Evolutionary conservation across 495 filamentous ascomycete species (phyloP).

Genomic region (Tuber calosporum): DNA sequence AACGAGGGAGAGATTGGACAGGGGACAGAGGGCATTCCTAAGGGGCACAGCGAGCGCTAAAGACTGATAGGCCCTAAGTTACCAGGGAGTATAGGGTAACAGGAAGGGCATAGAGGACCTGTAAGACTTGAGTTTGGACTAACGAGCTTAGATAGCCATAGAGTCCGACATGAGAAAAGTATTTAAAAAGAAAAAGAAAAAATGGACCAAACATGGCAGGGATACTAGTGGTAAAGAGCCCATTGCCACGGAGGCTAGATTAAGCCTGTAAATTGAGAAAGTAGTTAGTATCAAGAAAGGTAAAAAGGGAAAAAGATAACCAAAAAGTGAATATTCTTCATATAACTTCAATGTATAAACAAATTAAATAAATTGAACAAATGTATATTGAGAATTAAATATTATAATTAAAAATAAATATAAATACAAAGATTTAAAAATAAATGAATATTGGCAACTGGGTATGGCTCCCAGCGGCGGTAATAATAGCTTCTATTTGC

Average conservation of each 20-base stretch:
- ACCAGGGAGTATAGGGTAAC: too few relatives aligned
- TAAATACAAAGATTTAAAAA: background rate
- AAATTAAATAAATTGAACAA: background rate
- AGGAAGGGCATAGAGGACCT: too few relatives aligned
- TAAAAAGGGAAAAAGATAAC: background rate
- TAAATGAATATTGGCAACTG: background rate
- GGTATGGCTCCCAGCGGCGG: conserved; percentile 12
- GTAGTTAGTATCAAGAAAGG: background rate
- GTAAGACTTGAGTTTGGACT: too few relatives aligned
- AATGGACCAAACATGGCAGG: background rate
- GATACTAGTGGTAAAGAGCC: background rate
- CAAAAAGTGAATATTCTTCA: background rate
- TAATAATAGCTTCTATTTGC: conserved; percentile 11
- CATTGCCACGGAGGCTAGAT: background rate
- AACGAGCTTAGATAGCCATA: too few relatives aligned
- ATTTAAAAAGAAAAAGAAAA: too few relatives aligned
- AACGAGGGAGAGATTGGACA: too few relatives aligned
- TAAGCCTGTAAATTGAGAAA: background rate
- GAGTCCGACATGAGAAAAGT: too few relatives aligned
- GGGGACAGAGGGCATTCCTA: too few relatives aligned
- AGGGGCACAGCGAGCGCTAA: too few relatives aligned
- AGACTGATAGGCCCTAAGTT: too few relatives aligned
- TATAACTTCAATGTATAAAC: background rate
- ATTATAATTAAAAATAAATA: too few relatives aligned
- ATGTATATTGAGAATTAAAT: too few relatives aligned